Percentiles rank a stretch among this genome's conserved stretches.
phyloP scores from a whole-genome alignment of 1,139 yeast genomes.

The Sugiyamaella paludigena region DNA sequence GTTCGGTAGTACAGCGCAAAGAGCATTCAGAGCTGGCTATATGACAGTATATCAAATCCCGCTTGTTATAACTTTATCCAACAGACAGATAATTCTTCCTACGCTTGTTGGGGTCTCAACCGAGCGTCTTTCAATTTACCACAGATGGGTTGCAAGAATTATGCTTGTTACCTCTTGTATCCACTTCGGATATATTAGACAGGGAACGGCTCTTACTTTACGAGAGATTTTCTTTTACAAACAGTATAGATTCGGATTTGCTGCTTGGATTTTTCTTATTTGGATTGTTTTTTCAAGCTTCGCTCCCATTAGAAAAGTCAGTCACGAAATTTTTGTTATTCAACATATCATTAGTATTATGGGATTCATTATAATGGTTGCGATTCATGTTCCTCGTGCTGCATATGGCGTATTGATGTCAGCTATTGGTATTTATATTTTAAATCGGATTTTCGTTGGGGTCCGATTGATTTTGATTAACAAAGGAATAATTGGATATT shows the following conservation, averaged over 20 bases:
- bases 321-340: conserved; percentile 21
- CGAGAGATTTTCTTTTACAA: conserved; percentile 6
- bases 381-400: conserved; percentile 21
- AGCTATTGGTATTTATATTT: conserved; percentile 17
- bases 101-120: conserved; percentile 13
- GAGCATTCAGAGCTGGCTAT: conserved; percentile 21
- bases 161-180: conserved; percentile 20
- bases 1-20: conserved; percentile 14
- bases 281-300: conserved; percentile 20
- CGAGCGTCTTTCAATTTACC: conserved; percentile 19
- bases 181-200: conserved; percentile 15
- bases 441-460: conserved; percentile 13
- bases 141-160: conserved; percentile 21
- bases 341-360: conserved; percentile 20
- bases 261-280: conserved; percentile 17
- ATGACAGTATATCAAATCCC: conserved; percentile 22
- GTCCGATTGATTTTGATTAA: conserved; percentile 10
- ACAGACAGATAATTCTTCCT: conserved; percentile 16
- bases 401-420: conserved; percentile 20
- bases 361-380: conserved; percentile 18
- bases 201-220: conserved; percentile 1
- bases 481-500: conserved; percentile 12
- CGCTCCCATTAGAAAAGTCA: conserved; percentile 18
- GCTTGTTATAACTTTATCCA: conserved; percentile 19
- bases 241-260: conserved; percentile 14